phyloP scores from a whole-genome alignment of 2,329 filamentous ascomycete genomes.

The Microcyclosporella mali region DNA sequence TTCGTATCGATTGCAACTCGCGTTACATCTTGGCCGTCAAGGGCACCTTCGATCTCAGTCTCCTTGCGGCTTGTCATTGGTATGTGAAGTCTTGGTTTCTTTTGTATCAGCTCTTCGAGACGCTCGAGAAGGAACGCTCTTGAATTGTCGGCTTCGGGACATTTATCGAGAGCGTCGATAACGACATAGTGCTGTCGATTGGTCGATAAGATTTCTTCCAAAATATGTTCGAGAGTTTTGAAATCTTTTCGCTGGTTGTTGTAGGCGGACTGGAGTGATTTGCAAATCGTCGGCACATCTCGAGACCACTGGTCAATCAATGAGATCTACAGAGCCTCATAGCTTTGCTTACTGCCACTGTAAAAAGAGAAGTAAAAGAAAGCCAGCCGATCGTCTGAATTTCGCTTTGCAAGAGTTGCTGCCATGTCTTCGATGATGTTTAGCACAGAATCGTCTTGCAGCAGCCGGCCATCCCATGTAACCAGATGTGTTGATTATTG shows the following conservation, averaged over 20 bases:
- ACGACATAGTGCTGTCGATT: slow-evolving; percentile 26
- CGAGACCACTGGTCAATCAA: slow-evolving; percentile 17
- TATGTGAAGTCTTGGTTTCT: slow-evolving; percentile 11
- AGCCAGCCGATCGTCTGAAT: slow-evolving; percentile 3
- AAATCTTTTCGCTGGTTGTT: slow-evolving; percentile 6
- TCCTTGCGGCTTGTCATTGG: slow-evolving; percentile 22
- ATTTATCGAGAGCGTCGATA: slow-evolving; percentile 34
- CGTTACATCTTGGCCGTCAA: slow-evolving; percentile 7
- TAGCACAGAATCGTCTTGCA: slow-evolving; percentile 23
- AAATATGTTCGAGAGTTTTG: slow-evolving; percentile 17
- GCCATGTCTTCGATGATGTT: slow-evolving; percentile 18
- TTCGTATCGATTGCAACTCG: slow-evolving; percentile 5
- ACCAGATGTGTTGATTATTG: slow-evolving; percentile 6
- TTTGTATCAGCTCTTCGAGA: slow-evolving; percentile 9
- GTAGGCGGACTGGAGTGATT: slow-evolving; percentile 14
- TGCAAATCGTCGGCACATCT: slow-evolving; percentile 12
- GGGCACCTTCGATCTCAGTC: slow-evolving; percentile 12
- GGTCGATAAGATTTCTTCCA: slow-evolving; percentile 8
- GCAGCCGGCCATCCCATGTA: slow-evolving; percentile 20
- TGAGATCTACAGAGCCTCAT: slow-evolving; percentile 13
- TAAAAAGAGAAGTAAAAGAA: slow-evolving; percentile 24
- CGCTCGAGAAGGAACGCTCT: slow-evolving; percentile 12
- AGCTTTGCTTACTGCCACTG: slow-evolving; percentile 18
- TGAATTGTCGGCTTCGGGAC: slow-evolving; percentile 14
- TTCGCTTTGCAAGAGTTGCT: slow-evolving; percentile 3